A percentile compares a stretch with the other conserved stretches of the same genome.
phyloP scores from a whole-genome alignment of 1,139 yeast species.

The Zygotorulaspora mrakii region DNA sequence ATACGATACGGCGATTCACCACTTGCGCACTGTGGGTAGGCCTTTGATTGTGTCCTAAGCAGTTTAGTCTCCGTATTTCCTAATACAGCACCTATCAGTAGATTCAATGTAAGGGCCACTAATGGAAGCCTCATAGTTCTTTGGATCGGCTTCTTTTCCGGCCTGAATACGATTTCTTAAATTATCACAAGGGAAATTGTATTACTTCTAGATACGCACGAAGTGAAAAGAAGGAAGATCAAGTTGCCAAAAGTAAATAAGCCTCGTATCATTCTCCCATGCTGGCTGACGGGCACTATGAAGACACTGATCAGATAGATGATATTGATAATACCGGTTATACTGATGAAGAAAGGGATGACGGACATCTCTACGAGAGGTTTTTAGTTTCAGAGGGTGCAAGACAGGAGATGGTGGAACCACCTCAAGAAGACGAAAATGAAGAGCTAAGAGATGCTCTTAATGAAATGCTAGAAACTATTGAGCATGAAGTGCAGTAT shows the following conservation, averaged over 20 bases:
- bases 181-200: neutral
- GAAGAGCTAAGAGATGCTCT: constrained; percentile 18
- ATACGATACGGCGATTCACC: constrained; percentile 10
- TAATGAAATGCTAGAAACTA: constrained; percentile 15
- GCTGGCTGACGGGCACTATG: neutral
- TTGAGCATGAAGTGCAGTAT: constrained; percentile 16
- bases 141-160: neutral
- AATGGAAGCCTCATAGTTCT: neutral
- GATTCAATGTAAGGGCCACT: constrained; percentile 1
- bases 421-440: constrained; percentile 16
- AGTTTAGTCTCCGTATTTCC: constrained; percentile 26
- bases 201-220: neutral
- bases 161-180: neutral
- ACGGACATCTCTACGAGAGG: constrained; percentile 20
- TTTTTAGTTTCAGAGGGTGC: no score
- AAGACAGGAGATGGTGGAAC: no score
- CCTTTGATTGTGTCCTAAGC: constrained; percentile 18
- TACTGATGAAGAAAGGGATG: constrained; percentile 13
- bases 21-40: neutral
- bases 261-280: neutral
- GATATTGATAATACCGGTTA: no score
- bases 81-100: constrained; percentile 7
- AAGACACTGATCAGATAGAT: no score
- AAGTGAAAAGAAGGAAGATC: neutral
- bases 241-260: neutral